These are phyloP conservation scores for Knoxia roxburghii DNA, from an alignment of 257 asterid species.

Conservation along the genomic window DNA sequence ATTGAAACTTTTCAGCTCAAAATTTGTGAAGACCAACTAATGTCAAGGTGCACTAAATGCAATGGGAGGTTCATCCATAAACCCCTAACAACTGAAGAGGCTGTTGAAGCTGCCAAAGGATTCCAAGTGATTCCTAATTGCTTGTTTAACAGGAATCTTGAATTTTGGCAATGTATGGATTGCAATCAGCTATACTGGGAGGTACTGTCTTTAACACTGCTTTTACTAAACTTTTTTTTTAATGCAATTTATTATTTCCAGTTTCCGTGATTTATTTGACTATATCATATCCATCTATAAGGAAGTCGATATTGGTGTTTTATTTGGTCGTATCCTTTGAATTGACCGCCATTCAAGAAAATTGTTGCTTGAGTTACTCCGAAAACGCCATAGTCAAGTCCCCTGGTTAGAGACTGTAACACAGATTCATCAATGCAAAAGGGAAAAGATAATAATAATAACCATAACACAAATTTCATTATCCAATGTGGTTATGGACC, in stretches of 20 bases:
- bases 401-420: not conserved
- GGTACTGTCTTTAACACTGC: constrained; percentile 35
- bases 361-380: not conserved
- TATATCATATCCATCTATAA: not conserved
- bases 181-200: constrained; percentile 97
- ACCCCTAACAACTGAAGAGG: constrained; percentile 89
- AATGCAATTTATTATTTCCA: not conserved
- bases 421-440: not conserved
- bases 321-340: too few species aligned
- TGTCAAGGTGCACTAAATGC: constrained; percentile 94
- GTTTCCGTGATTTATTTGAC: not conserved
- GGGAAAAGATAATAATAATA: not conserved
- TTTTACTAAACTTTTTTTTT: too few species aligned
- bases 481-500: constrained; percentile 5
- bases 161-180: constrained; percentile 93
- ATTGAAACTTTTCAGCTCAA: constrained; percentile 68
- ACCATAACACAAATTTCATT: not conserved
- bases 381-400: not conserved
- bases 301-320: not conserved
- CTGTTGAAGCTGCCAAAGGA: constrained; percentile 86
- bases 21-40: constrained; percentile 67
- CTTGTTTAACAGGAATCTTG: constrained; percentile 67
- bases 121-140: constrained; percentile 94
- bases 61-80: constrained; percentile 86
- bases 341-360: not conserved